phyloP scores from a whole-genome alignment of 1,139 yeast species.

The Hyphopichia wangnamkhiaoensis region DNA sequence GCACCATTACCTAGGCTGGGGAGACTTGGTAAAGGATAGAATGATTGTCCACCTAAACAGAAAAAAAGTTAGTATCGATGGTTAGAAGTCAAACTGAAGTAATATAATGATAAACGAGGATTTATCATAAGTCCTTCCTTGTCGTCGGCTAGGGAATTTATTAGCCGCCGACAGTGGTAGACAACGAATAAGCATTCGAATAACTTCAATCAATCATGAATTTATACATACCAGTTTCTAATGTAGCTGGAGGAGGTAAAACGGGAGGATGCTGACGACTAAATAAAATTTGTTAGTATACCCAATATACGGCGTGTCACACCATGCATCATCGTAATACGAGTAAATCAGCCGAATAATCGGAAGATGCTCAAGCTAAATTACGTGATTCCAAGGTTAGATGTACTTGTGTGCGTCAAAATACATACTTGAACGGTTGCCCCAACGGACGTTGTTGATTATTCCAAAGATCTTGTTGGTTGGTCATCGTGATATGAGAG shows the following conservation, averaged over 20 bases:
- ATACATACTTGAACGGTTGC: constrained; percentile 49
- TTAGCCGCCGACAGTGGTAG: no score
- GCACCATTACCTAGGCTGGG: constrained; percentile 51
- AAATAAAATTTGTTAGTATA: constrained; percentile 27
- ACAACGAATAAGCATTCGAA: no score
- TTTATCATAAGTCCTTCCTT: no score
- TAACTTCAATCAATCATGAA: neutral
- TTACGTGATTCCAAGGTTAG: no score
- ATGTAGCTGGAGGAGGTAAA: constrained; percentile 57
- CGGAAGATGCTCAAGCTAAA: no score
- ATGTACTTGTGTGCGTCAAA: no score
- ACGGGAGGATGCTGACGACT: constrained; percentile 55
- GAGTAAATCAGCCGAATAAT: no score
- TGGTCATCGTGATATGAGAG: constrained; percentile 28
- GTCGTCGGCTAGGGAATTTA: no score
- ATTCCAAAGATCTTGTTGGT: constrained; percentile 48
- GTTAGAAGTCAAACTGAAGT: constrained; percentile 3
- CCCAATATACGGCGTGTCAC: no score
- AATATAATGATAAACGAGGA: no score
- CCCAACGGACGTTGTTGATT: constrained; percentile 47
- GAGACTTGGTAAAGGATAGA: constrained; percentile 52
- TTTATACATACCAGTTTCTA: constrained; percentile 46
- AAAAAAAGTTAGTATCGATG: constrained; percentile 10
- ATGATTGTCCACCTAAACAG: constrained; percentile 44
- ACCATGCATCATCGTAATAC: no score